These are phyloP conservation scores for Solanum hybrid DNA, from an alignment of 305 asterid genomes.

Conservation along the genomic window DNA sequence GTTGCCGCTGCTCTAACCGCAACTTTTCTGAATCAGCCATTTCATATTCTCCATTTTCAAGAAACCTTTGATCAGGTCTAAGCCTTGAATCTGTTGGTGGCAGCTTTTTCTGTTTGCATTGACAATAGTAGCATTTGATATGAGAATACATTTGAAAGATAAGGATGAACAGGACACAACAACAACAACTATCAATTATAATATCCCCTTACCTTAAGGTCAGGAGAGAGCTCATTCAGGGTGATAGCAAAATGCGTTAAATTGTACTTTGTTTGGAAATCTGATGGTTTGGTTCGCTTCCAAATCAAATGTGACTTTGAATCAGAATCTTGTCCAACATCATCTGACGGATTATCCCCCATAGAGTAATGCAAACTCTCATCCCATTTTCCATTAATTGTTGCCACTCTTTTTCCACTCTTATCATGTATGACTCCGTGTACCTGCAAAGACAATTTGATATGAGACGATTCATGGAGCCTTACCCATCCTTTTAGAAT, in stretches of 20 bases:
- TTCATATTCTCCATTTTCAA: constrained; percentile 90
- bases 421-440: constrained; percentile 72
- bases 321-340: constrained; percentile 25
- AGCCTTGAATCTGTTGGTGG: constrained; percentile 97
- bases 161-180: not conserved
- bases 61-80: constrained; percentile 83
- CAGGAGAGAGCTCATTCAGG: constrained; percentile 67
- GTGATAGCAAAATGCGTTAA: constrained; percentile 76
- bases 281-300: constrained; percentile 54
- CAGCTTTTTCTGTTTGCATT: constrained; percentile 51
- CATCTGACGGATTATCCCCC: constrained; percentile 41
- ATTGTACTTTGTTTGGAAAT: constrained; percentile 69
- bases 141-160: not conserved
- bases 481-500: too few species aligned
- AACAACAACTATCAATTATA: not conserved
- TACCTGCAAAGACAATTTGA: constrained; percentile 40
- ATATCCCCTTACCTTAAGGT: constrained; percentile 52
- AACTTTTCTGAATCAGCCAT: constrained; percentile 79
- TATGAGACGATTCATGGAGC: not conserved
- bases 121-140: not conserved
- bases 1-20: constrained; percentile 73
- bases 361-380: constrained; percentile 52
- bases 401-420: constrained; percentile 51
- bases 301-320: constrained; percentile 53
- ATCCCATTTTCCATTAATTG: constrained; percentile 86